Base-by-base conservation (phyloP, 1,139 yeast species). In the Blastobotrys proliferans region DNA sequence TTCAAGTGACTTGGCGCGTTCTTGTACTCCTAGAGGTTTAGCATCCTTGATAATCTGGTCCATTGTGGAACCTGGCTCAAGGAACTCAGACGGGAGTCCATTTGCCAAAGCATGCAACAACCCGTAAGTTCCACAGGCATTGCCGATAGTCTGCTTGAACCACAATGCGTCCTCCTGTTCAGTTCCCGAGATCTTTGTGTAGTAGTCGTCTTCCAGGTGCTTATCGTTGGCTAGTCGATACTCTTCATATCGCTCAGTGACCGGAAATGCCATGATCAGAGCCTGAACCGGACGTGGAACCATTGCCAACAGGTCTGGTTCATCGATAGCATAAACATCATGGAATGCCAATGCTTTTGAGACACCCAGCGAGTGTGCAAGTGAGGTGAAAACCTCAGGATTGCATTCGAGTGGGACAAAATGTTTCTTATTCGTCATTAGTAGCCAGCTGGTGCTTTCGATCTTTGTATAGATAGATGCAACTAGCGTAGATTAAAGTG, bases 51-150 rank as follows among this genome's bases (percentile, higher is more conserved):
- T 54, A 17, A 69, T 57, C 10, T 57, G 45, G 6, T 57, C 54
- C 21, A 70, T 54, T n/a, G 54, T 50, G 3, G 72, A 62, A 20
- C 52, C 63, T 0, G 56, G 43, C 11, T 45, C 51, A 31, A 66
- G 57, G 58, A 62, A 45, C 63, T 70, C 33, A 57, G 58, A 46
- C 61, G 74, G 49, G 62, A 70, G 47, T 63, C 83, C 67, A 59
- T 92, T 92, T 22, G 81, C 65, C 30, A 87, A 64, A 0, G 85
- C 71, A 57, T 92, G 97, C 24, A 92, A 66, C 38, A 92, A 65
- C 0, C 95, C 98, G 64, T 84, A 87, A 37, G 94, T 74, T 4
- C 98, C 98, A 66, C 98, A 92, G 0, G 95, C 95, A 61, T 92
- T 92, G 48, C 79, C 78, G 29, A 92, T 79, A 1, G 92, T 81